Percentiles rank a stretch among this genome's conserved stretches.
phyloP scores from a whole-genome alignment of 805 yeast genomes.

The Candida hungchunana region DNA sequence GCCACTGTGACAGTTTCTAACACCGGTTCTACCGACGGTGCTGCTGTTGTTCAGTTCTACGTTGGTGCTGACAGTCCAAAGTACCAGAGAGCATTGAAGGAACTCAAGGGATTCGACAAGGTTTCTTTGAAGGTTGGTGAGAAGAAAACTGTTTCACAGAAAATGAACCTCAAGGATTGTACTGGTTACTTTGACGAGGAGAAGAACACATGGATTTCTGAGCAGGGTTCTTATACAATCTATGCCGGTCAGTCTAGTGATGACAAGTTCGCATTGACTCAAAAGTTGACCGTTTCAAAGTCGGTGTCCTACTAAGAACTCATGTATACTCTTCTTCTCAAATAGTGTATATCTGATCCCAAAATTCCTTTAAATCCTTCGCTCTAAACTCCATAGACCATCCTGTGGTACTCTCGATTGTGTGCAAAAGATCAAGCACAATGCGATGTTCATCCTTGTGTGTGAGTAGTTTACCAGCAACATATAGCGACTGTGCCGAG shows the following conservation, averaged over 20 bases:
- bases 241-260: slow-evolving; percentile 40
- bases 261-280: slow-evolving; percentile 18
- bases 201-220: slow-evolving; percentile 45
- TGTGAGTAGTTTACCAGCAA: slow-evolving; percentile 23
- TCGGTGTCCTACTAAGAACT: too few species aligned
- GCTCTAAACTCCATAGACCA: slow-evolving; percentile 32
- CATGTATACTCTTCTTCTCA: too few species aligned
- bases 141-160: slow-evolving; percentile 31
- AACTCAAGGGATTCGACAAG: slow-evolving; percentile 54
- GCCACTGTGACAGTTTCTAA: slow-evolving; percentile 40
- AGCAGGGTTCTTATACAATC: slow-evolving; percentile 45
- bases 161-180: slow-evolving; percentile 40
- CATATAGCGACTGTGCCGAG: slow-evolving; percentile 20
- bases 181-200: slow-evolving; percentile 51
- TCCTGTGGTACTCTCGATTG: slow-evolving; percentile 29
- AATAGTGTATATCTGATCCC: slow-evolving; percentile 18
- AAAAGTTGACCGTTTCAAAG: slow-evolving; percentile 10
- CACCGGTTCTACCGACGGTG: slow-evolving; percentile 44
- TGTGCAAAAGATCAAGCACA: slow-evolving; percentile 27
- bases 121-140: slow-evolving; percentile 42
- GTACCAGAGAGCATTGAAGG: slow-evolving; percentile 50
- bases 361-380: slow-evolving; percentile 26
- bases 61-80: slow-evolving; percentile 33
- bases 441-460: slow-evolving; percentile 26
- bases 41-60: slow-evolving; percentile 54